Evolutionary conservation across 2,329 filamentous ascomycete species (phyloP).

Genomic region (Fusarium setosum): DNA sequence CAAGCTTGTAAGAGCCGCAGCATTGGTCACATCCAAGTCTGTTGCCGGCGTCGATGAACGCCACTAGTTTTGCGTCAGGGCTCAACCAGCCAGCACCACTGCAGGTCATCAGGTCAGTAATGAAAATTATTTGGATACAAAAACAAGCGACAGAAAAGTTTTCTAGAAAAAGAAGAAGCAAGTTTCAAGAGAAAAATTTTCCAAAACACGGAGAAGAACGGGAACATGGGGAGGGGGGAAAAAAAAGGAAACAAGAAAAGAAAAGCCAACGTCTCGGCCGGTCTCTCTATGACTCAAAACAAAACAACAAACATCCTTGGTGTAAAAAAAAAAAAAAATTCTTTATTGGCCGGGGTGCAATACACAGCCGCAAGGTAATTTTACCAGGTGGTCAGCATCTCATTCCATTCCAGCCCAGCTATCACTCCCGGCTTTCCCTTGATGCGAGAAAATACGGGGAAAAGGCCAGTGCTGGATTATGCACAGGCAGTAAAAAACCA

Average conservation of each 20-base stretch:
- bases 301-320: not conserved
- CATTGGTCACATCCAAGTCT: too few species aligned
- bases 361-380: too few species aligned
- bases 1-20: too few species aligned
- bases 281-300: not conserved
- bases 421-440: not conserved
- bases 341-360: not conserved
- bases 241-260: too few species aligned
- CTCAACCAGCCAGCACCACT: too few species aligned
- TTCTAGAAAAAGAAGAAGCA: not conserved
- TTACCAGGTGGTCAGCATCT: too few species aligned
- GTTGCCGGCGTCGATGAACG: too few species aligned
- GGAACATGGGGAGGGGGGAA: too few species aligned
- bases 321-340: not conserved
- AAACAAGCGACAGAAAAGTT: not conserved
- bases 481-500: not conserved
- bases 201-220: too few species aligned
- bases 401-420: not conserved
- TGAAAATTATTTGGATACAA: too few species aligned
- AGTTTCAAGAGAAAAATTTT: not conserved
- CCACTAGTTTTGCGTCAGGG: too few species aligned
- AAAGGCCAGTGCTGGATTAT: not conserved
- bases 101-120: too few species aligned
- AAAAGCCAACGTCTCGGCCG: not conserved
- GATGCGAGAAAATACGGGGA: not conserved